phyloP scores from a whole-genome alignment of 2,329 filamentous ascomycete genomes.

The Aureobasidium zeae region DNA sequence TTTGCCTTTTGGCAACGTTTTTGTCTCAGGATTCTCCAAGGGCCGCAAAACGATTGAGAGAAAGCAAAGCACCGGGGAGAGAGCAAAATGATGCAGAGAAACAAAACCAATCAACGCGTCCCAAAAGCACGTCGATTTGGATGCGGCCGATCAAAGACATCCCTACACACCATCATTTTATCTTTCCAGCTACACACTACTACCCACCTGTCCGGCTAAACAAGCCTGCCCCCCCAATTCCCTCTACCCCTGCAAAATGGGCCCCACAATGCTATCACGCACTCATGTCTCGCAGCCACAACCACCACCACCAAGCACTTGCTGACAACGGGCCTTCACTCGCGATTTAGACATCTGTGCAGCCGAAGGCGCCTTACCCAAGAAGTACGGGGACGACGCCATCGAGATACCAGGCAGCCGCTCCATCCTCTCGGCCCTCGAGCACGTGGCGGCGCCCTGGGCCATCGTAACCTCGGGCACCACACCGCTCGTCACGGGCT shows the following conservation, averaged over 20 bases:
- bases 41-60: not conserved
- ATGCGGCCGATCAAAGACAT: not conserved
- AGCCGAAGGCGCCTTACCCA: constrained; percentile 69
- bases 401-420: constrained; percentile 79
- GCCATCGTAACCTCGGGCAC: constrained; percentile 59
- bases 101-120: constrained; percentile 11
- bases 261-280: no score
- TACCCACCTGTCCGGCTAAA: no score
- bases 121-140: not conserved
- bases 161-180: constrained; percentile 2
- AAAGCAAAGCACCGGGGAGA: not conserved
- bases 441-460: constrained; percentile 59
- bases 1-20: constrained; percentile 7
- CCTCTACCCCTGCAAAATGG: no score
- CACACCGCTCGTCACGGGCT: constrained; percentile 39
- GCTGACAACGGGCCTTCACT: not conserved
- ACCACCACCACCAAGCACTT: not conserved
- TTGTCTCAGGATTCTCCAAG: constrained; percentile 6
- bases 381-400: constrained; percentile 66
- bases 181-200: no score
- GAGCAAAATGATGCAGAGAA: not conserved
- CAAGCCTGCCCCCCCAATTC: no score
- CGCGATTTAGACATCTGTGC: constrained; percentile 59
- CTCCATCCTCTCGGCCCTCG: constrained; percentile 46
- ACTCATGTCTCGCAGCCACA: constrained; percentile 5